Conservation (phyloP, 352 stramenopile genomes). For the Phytophthora chlamydospora region DNA sequence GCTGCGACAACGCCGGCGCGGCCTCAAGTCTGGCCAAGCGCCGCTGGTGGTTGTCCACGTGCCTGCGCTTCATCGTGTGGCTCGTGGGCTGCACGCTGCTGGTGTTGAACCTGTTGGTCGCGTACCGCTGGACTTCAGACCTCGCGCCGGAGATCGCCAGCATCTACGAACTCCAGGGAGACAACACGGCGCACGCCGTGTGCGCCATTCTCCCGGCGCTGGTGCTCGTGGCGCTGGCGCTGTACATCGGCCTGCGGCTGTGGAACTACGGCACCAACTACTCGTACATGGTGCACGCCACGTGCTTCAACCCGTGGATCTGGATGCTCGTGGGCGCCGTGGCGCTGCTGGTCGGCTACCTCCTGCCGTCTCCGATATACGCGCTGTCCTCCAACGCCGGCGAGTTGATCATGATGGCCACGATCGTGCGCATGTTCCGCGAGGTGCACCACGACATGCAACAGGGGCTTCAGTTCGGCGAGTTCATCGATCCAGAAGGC, state of each 20-base stretch:
- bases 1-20: slow-evolving; percentile 24
- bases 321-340: slow-evolving; percentile 86
- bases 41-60: slow-evolving; percentile 51
- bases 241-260: slow-evolving; percentile 77
- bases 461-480: slow-evolving; percentile 73
- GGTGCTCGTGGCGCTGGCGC: slow-evolving; percentile 67
- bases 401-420: slow-evolving; percentile 79
- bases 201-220: slow-evolving; percentile 70
- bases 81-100: slow-evolving; percentile 61
- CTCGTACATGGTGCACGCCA: slow-evolving; percentile 86
- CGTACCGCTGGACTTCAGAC: slow-evolving; percentile 63
- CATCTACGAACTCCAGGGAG: slow-evolving; percentile 77
- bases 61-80: slow-evolving; percentile 75
- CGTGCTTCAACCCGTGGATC: slow-evolving; percentile 89
- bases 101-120: slow-evolving; percentile 73
- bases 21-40: slow-evolving; percentile 31
- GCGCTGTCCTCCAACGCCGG: slow-evolving; percentile 76
- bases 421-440: slow-evolving; percentile 86
- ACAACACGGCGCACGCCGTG: slow-evolving; percentile 57
- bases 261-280: slow-evolving; percentile 90
- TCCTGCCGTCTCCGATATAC: slow-evolving; percentile 79
- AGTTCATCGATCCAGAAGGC: slow-evolving; percentile 68
- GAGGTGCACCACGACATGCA: slow-evolving; percentile 87
- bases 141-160: slow-evolving; percentile 57
- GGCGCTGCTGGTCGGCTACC: slow-evolving; percentile 69